Conservation (phyloP, 768 basidiomycete genomes). For the Rhodosporidiobolus sp. region DNA sequence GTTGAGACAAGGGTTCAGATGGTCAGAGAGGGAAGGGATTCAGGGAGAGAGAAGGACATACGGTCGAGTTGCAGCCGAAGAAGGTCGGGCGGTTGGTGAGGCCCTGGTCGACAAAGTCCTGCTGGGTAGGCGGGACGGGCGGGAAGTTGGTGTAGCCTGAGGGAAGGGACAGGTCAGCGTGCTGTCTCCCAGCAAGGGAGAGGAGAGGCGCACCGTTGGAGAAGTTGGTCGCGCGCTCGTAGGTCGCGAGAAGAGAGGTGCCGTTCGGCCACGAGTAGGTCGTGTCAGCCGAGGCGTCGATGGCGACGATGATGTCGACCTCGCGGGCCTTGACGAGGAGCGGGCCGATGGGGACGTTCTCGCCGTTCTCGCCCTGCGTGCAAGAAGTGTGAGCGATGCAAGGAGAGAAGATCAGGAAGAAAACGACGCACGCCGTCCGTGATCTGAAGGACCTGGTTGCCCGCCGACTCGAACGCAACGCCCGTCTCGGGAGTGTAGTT, state of each 20-base stretch:
- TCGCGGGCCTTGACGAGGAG: constrained; percentile 66
- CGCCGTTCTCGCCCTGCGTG: constrained; percentile 59
- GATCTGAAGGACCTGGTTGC: constrained; percentile 59
- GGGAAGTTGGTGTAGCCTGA: constrained; percentile 23
- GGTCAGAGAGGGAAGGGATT: background rate
- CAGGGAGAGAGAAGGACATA: background rate
- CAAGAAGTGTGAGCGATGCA: too few relatives aligned
- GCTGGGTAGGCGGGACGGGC: constrained; percentile 44
- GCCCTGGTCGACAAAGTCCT: constrained; percentile 60
- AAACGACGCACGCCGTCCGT: constrained; percentile 37
- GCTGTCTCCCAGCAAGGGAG: too few relatives aligned
- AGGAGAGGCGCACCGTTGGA: background rate
- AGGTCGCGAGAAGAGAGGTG: constrained; percentile 55
- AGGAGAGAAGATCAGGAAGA: too few relatives aligned
- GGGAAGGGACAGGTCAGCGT: too few relatives aligned
- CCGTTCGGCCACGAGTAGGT: constrained; percentile 67
- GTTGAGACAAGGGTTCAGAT: constrained; percentile 12
- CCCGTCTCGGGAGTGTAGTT: constrained; percentile 43
- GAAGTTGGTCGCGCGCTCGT: constrained; percentile 51
- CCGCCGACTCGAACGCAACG: constrained; percentile 60
- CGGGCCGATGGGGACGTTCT: constrained; percentile 69
- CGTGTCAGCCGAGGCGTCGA: constrained; percentile 59
- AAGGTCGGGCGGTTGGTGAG: constrained; percentile 69
- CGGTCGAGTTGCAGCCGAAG: constrained; percentile 54
- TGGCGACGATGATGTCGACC: constrained; percentile 71